Conservation (phyloP, 2,329 filamentous ascomycete genomes). For the Coniochaeta sp. region DNA sequence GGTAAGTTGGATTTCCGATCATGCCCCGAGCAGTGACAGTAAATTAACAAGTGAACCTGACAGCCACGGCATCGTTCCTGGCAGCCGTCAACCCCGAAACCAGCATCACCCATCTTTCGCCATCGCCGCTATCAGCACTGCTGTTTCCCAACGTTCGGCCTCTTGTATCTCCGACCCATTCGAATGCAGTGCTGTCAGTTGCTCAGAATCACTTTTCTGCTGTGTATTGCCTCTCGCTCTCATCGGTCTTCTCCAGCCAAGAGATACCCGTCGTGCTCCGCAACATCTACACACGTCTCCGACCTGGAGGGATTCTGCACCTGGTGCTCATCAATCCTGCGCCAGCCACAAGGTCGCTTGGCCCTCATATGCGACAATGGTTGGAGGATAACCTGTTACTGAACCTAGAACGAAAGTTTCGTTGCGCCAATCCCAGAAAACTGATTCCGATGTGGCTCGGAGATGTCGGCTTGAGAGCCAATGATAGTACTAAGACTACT, state of each 20-base stretch:
- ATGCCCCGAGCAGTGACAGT: neutral
- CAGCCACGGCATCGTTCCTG: constrained; percentile 42
- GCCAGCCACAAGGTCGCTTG: constrained; percentile 47
- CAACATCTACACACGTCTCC: constrained; percentile 48
- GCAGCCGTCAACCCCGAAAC: constrained; percentile 32
- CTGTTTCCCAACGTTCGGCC: constrained; percentile 32
- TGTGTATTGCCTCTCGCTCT: constrained; percentile 46
- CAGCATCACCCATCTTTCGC: constrained; percentile 38
- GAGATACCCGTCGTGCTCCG: constrained; percentile 49
- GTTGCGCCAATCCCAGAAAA: constrained; percentile 51
- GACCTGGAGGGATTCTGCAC: constrained; percentile 46
- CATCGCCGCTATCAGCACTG: constrained; percentile 27
- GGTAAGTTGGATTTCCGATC: constrained; percentile 26
- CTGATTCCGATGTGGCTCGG: constrained; percentile 52
- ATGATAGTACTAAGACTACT: constrained; percentile 13
- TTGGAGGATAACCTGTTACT: constrained; percentile 52
- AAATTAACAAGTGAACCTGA: neutral
- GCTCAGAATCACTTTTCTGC: constrained; percentile 35
- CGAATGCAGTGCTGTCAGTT: constrained; percentile 26
- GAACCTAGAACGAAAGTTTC: constrained; percentile 50
- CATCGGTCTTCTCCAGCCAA: constrained; percentile 46
- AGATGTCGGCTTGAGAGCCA: constrained; percentile 40
- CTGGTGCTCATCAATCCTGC: constrained; percentile 56
- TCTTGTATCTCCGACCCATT: constrained; percentile 28
- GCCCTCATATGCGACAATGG: constrained; percentile 51